These are phyloP conservation scores for Athelia sp. DNA, from an alignment of 1,284 basidiomycete genomes.

Conservation along the genomic window DNA sequence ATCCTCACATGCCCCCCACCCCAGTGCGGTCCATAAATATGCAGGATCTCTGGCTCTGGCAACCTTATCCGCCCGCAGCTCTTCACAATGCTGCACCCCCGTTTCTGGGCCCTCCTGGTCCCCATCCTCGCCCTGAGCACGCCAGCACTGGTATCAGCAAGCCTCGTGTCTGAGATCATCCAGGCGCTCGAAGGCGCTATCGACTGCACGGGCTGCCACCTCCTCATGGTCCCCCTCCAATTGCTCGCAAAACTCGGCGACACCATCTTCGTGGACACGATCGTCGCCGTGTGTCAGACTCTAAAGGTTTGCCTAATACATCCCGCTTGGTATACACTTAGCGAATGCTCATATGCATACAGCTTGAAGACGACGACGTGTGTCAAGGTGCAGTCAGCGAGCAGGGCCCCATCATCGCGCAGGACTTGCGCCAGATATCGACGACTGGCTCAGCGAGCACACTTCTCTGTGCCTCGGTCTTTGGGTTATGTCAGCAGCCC, in stretches of 20 bases:
- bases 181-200: conserved; percentile 34
- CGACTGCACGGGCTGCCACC: conserved; percentile 43
- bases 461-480: conserved; percentile 50
- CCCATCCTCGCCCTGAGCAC: no score
- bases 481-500: conserved; percentile 49
- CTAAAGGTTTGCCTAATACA: conserved; percentile 23
- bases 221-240: conserved; percentile 36
- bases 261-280: conserved; percentile 30
- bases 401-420: conserved; percentile 54
- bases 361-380: conserved; percentile 42
- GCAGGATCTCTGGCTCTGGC: no score
- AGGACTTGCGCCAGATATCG: conserved; percentile 47
- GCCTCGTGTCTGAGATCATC: conserved; percentile 34
- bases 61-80: no score
- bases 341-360: neutral
- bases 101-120: no score
- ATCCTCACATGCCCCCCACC: no score
- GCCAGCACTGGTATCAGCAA: no score
- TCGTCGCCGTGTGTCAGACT: conserved; percentile 37
- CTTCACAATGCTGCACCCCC: no score
- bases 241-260: conserved; percentile 38
- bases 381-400: conserved; percentile 45
- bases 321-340: neutral
- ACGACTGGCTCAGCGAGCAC: conserved; percentile 41
- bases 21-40: no score